Conservation (phyloP, 352 stramenopile species). For the Phytopythium vexans region DNA sequence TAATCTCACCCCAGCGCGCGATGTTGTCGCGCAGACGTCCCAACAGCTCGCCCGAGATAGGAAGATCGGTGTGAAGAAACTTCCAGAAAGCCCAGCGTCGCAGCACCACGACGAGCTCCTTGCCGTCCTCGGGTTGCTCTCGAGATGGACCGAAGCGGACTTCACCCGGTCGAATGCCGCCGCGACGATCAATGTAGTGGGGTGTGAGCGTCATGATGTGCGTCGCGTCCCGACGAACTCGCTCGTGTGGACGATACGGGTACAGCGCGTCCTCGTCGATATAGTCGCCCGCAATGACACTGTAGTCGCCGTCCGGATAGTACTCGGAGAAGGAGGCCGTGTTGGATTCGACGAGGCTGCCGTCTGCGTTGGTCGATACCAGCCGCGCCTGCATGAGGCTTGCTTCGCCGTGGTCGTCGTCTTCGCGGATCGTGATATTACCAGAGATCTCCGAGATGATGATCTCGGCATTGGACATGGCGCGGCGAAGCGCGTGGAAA, state of each 20-base stretch:
- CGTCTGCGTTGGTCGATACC: slow-evolving; percentile 22
- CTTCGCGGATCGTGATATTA: slow-evolving; percentile 49
- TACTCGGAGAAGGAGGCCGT: slow-evolving; percentile 20
- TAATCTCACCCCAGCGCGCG: slow-evolving; percentile 15
- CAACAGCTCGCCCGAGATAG: slow-evolving; percentile 11
- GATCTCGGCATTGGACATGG: slow-evolving; percentile 51
- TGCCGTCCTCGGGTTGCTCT: not conserved
- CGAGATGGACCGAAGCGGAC: not conserved
- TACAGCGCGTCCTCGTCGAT: slow-evolving; percentile 48
- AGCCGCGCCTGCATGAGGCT: slow-evolving; percentile 52
- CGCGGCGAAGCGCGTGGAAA: slow-evolving; percentile 34
- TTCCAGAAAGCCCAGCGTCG: slow-evolving; percentile 20
- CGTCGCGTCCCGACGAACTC: slow-evolving; percentile 40
- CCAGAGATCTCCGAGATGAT: slow-evolving; percentile 48
- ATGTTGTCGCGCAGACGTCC: slow-evolving; percentile 16
- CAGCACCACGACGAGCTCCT: slow-evolving; percentile 18
- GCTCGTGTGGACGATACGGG: slow-evolving; percentile 42
- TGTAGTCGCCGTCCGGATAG: slow-evolving; percentile 23
- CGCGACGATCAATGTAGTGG: slow-evolving; percentile 14
- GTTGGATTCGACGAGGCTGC: slow-evolving; percentile 38
- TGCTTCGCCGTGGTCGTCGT: slow-evolving; percentile 41
- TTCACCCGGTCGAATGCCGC: not conserved
- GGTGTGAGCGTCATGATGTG: slow-evolving; percentile 31
- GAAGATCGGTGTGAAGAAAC: slow-evolving; percentile 20
- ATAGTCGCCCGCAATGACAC: slow-evolving; percentile 40